Evolutionary conservation across 768 basidiomycete species (phyloP).

Genomic region (Boletus rufocinnamomeus): DNA sequence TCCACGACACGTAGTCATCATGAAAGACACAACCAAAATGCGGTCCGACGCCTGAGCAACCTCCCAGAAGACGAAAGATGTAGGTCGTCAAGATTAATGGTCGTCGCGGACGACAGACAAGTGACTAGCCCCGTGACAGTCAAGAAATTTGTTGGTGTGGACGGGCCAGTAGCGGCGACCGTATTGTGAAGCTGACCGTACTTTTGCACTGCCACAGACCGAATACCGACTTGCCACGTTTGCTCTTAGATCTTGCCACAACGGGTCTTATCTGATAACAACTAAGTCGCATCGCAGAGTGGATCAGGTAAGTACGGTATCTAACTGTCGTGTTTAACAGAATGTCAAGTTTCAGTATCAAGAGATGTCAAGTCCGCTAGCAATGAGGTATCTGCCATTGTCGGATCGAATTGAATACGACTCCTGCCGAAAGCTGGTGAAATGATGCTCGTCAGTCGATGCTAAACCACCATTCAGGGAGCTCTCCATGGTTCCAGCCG

Average conservation of each 20-base stretch:
- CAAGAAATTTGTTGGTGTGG: background rate
- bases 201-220: slow-evolving; percentile 18
- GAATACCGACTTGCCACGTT: slow-evolving; percentile 19
- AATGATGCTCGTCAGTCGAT: background rate
- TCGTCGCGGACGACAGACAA: background rate
- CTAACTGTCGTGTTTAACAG: background rate
- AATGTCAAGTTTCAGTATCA: background rate
- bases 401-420: background rate
- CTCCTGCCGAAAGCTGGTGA: background rate
- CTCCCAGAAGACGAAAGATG: background rate
- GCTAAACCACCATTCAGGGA: background rate
- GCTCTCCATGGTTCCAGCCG: background rate
- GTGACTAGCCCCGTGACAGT: background rate
- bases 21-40: background rate
- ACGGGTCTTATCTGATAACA: slow-evolving; percentile 16
- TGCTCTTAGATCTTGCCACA: background rate
- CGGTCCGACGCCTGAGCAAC: background rate
- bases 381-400: background rate
- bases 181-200: background rate
- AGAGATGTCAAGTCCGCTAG: background rate
- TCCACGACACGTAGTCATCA: slow-evolving; percentile 25
- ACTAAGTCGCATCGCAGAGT: no score
- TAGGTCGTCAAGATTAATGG: background rate
- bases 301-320: background rate
- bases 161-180: no score